Conservation (phyloP, 805 yeast genomes). For the Ogataea haglerorum region DNA sequence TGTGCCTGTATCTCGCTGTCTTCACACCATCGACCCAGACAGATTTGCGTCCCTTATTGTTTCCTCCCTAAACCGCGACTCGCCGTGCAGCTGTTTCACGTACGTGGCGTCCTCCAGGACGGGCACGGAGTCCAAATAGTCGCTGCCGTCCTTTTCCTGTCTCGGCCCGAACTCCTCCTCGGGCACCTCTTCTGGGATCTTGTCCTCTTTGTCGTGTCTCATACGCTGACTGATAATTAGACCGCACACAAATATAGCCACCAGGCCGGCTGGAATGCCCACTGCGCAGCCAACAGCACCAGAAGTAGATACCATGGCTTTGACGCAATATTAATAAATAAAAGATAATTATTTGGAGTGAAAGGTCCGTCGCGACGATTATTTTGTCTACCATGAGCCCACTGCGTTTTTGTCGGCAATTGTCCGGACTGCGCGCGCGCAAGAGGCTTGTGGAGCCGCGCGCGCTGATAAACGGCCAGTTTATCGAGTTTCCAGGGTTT, state of each 20-base stretch:
- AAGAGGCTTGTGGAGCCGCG: slow-evolving; percentile 52
- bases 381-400: background rate
- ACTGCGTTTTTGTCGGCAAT: slow-evolving; percentile 1
- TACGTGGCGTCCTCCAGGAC: slow-evolving; percentile 1
- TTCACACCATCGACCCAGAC: background rate
- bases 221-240: slow-evolving; percentile 39
- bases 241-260: slow-evolving; percentile 32
- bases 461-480: slow-evolving; percentile 68
- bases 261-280: slow-evolving; percentile 46
- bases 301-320: slow-evolving; percentile 23
- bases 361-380: slow-evolving; percentile 8
- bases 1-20: background rate
- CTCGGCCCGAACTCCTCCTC: slow-evolving; percentile 1
- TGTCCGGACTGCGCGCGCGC: slow-evolving; percentile 32
- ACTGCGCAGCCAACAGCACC: slow-evolving; percentile 52
- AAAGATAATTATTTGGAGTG: slow-evolving; percentile 1
- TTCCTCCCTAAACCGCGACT: slow-evolving; percentile 2
- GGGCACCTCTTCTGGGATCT: background rate
- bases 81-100: slow-evolving; percentile 9
- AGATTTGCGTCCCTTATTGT: background rate
- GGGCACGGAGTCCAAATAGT: slow-evolving; percentile 6
- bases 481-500: slow-evolving; percentile 19
- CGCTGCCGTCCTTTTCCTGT: slow-evolving; percentile 2
- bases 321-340: slow-evolving; percentile 1
- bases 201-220: slow-evolving; percentile 35